Conservation (phyloP, 2,329 filamentous ascomycete genomes). For the Fusarium miscanthi region DNA sequence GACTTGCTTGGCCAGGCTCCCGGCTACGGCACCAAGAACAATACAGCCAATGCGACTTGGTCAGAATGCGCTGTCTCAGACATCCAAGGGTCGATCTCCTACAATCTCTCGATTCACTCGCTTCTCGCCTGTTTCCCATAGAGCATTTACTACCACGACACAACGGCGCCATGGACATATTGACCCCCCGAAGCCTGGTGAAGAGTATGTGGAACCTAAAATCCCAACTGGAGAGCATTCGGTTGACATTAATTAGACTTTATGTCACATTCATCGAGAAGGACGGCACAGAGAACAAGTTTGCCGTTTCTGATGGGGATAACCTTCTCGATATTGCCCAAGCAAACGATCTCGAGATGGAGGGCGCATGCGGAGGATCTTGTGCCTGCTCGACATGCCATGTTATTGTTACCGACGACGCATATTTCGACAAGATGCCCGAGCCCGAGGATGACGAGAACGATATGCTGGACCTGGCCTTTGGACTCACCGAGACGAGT, state of each 20-base stretch:
- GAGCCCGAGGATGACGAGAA: constrained; percentile 85
- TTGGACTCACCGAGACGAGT: constrained; percentile 87
- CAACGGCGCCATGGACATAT: constrained; percentile 79
- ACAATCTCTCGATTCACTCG: constrained; percentile 17
- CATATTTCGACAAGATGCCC: constrained; percentile 80
- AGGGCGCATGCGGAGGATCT: constrained; percentile 94
- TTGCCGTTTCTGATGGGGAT: constrained; percentile 86
- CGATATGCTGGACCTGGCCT: constrained; percentile 91
- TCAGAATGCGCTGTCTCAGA: constrained; percentile 23
- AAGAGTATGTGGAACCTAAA: constrained; percentile 74
- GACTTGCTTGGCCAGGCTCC: constrained; percentile 49
- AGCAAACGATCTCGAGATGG: constrained; percentile 96
- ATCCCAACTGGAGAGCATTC: neutral
- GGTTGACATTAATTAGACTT: constrained; percentile 64
- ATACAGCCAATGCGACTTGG: constrained; percentile 40
- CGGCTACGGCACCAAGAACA: constrained; percentile 46
- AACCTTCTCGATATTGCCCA: constrained; percentile 97
- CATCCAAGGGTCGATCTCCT: constrained; percentile 39
- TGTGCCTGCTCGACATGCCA: constrained; percentile 96
- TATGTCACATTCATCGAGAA: constrained; percentile 95
- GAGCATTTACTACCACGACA: constrained; percentile 74
- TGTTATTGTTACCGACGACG: constrained; percentile 81
- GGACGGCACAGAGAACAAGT: constrained; percentile 78
- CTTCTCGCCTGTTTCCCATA: constrained; percentile 37
- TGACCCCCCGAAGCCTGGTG: constrained; percentile 84